Conservation (phyloP, 2,329 filamentous ascomycete species). For the Lasiodiplodia citricola region DNA sequence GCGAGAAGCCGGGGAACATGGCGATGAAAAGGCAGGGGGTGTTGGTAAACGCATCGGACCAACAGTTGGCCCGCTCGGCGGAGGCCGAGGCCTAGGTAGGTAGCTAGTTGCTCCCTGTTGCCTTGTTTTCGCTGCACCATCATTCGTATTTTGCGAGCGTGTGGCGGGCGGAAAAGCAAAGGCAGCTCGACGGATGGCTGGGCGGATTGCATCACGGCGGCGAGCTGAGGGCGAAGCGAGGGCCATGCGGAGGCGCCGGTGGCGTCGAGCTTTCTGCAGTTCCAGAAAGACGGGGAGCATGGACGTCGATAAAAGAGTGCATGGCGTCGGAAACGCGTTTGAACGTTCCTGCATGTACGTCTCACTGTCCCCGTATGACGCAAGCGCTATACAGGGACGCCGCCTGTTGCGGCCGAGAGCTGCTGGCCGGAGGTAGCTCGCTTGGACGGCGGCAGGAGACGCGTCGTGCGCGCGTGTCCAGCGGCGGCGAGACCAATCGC, state of each 20-base stretch:
- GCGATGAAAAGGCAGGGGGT: neutral
- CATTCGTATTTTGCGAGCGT: conserved; percentile 9
- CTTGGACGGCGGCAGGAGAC: conserved; percentile 3
- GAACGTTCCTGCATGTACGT: conserved; percentile 17
- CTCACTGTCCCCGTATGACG: conserved; percentile 15
- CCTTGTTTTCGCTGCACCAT: conserved; percentile 8
- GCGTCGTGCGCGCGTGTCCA: conserved; percentile 20
- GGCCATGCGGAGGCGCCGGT: neutral
- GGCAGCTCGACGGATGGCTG: neutral
- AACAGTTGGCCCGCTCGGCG: neutral
- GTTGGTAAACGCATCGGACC: neutral
- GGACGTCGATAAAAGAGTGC: neutral
- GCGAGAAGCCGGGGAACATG: conserved; percentile 6
- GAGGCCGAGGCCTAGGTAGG: neutral
- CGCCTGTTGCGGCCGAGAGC: neutral
- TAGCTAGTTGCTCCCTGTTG: neutral
- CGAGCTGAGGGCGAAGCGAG: neutral
- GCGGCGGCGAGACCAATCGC: neutral
- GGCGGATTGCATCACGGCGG: neutral
- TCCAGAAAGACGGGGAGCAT: neutral
- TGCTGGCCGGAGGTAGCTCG: neutral
- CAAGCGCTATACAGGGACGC: neutral
- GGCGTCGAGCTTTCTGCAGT: conserved; percentile 9
- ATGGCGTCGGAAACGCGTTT: conserved; percentile 6
- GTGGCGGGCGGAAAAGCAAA: neutral